Conservation (phyloP, 202 grass and related monocot species). For the Carex sylvatica region DNA sequence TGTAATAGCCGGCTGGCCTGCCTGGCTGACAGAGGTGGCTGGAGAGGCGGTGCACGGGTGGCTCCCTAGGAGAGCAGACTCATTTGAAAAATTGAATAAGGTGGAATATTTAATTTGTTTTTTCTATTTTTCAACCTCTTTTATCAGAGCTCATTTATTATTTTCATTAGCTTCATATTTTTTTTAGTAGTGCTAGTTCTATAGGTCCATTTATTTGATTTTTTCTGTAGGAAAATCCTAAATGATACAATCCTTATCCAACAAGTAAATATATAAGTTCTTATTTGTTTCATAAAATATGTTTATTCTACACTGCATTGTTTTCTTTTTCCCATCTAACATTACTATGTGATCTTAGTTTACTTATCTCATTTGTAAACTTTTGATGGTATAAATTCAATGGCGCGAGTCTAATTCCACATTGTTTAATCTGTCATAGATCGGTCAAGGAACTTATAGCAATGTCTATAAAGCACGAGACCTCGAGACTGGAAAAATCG, state of each 20-base stretch:
- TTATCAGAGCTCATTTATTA: neutral
- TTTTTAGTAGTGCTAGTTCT: neutral
- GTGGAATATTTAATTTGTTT: constrained; percentile 9
- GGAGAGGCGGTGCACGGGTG: constrained; percentile 46
- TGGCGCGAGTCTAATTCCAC: neutral
- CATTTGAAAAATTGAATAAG: constrained; percentile 53
- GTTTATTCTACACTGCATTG: neutral
- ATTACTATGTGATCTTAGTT: neutral
- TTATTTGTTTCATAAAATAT: neutral
- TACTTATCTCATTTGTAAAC: neutral
- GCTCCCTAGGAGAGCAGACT: constrained; percentile 44
- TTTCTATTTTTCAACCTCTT: neutral
- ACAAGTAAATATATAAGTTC: neutral
- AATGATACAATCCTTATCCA: neutral
- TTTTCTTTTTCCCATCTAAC: neutral
- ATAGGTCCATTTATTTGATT: neutral
- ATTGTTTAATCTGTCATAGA: constrained; percentile 31
- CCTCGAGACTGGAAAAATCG: constrained; percentile 52
- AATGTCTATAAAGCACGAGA: constrained; percentile 50
- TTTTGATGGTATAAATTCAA: neutral
- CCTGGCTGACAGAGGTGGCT: constrained; percentile 45
- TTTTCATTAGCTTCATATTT: neutral
- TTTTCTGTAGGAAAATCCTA: constrained; percentile 10
- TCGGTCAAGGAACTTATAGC: constrained; percentile 58
- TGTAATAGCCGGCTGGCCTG: constrained; percentile 45